Evolutionary conservation across 2,329 filamentous ascomycete species (phyloP), one percentile per base, ranked within the genome.

Genomic region (Fusarium sp.): DNA sequence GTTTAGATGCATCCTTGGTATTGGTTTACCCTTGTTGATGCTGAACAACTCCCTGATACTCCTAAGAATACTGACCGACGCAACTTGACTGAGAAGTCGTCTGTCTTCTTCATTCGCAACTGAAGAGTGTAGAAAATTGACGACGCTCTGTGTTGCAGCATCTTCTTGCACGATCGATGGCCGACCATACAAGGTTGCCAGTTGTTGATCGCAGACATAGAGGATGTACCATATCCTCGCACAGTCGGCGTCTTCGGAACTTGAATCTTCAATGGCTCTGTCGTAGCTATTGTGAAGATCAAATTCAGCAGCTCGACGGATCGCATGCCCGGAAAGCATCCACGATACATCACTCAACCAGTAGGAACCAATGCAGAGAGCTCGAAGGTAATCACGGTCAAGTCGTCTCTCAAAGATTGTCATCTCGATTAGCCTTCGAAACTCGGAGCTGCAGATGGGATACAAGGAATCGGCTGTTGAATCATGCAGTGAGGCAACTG

Each of bases 341-440:
- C 89, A 91, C 22, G 87, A 89, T 14, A 90, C 81, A 67, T 91
- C 89, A 9, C 87, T 88, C 0, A 91, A 82, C 89, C 89, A 91
- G 76, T 91, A 91, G 0, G 89, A 87, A 0, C 87, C 89, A 9
- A 91, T 86, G 57, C 88, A 90, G 50, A 91, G 84, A 9, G 88
- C 89, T 1, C 89, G 85, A n/a, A 91, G 84, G 69, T 89, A 86
- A 66, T 91, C 89, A 4, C 80, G 74, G 18, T 81, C 78, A 0
- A 83, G 74, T 0, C 77, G 76, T 7, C 81, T 73, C 52, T 82
- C 81, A 31, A 83, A 82, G 50, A 83, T 76, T 5, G 79, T 81
- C 2, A 79, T 84, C 6, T 88, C 86, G 58, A 90, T 87, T 1
- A 90, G 82, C 2, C 86, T 83, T 5, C 88, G 85, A 71, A 90